phyloP scores from a whole-genome alignment of 2,329 filamentous ascomycete species.

The Aspergillus quadricinctus region DNA sequence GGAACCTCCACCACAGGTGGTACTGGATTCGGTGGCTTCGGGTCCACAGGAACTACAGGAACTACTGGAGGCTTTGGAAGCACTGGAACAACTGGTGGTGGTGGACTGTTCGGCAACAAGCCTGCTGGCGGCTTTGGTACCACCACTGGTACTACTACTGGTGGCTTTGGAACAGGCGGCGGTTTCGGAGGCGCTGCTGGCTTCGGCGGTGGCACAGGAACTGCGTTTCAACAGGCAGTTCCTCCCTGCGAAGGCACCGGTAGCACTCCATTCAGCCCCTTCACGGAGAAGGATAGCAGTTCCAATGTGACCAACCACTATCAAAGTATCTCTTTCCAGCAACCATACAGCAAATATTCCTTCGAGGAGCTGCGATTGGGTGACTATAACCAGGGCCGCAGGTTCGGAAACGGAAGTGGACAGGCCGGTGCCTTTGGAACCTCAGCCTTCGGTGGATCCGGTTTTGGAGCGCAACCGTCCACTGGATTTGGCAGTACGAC shows the following conservation, averaged over 20 bases:
- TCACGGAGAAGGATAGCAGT: slow-evolving; percentile 42
- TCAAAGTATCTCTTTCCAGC: slow-evolving; percentile 47
- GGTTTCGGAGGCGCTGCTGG: slow-evolving; percentile 25
- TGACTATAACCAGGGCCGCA: slow-evolving; percentile 84
- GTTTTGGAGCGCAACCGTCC: slow-evolving; percentile 43
- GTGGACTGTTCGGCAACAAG: slow-evolving; percentile 9
- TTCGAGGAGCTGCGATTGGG: slow-evolving; percentile 75
- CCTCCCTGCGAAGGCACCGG: slow-evolving; percentile 44
- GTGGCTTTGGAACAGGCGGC: slow-evolving; percentile 26
- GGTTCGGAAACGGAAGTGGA: slow-evolving; percentile 75
- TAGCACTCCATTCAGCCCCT: slow-evolving; percentile 42
- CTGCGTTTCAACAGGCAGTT: slow-evolving; percentile 38
- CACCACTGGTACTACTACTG: slow-evolving; percentile 8
- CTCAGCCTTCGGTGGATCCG: slow-evolving; percentile 50
- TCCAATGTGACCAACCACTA: slow-evolving; percentile 41
- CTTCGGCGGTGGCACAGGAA: slow-evolving; percentile 38
- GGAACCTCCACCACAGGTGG: slow-evolving; percentile 17
- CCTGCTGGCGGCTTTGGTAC: slow-evolving; percentile 15
- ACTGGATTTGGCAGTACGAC: slow-evolving; percentile 43
- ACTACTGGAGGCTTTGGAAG: slow-evolving; percentile 26
- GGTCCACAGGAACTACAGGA: slow-evolving; percentile 20
- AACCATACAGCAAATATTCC: slow-evolving; percentile 71
- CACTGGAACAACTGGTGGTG: slow-evolving; percentile 20
- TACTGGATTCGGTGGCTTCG: slow-evolving; percentile 22
- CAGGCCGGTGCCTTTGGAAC: slow-evolving; percentile 78